These are phyloP conservation scores for Usnea hakonensis DNA, from an alignment of 495 filamentous ascomycete genomes.

Conservation along the genomic window DNA sequence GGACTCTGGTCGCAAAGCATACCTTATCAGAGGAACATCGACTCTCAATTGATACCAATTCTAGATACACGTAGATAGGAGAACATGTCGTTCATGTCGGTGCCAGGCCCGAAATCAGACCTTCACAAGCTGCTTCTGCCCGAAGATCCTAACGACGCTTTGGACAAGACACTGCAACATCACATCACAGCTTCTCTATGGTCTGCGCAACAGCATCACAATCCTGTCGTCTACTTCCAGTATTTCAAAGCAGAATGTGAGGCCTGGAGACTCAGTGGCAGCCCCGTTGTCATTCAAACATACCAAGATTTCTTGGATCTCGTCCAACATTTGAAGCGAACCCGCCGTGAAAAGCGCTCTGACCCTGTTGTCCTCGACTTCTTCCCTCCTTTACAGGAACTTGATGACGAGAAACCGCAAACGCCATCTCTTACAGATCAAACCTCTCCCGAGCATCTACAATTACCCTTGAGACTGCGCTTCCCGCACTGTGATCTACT, in stretches of 20 bases:
- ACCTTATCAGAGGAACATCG: too few species aligned
- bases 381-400: not conserved
- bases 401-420: not conserved
- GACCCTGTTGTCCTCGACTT: not conserved
- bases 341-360: not conserved
- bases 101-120: not conserved
- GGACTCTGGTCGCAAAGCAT: too few species aligned
- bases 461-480: not conserved
- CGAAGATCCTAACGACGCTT: not conserved
- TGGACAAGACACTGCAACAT: not conserved
- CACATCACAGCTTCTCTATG: not conserved
- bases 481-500: not conserved
- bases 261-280: conserved; percentile 2
- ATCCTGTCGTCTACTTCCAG: conserved; percentile 2
- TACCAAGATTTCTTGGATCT: conserved; percentile 10
- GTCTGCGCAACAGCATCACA: not conserved
- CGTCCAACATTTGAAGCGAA: not conserved
- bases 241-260: conserved; percentile 4
- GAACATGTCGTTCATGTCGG: not conserved
- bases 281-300: conserved; percentile 1
- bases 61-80: not conserved
- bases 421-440: not conserved
- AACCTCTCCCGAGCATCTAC: not conserved
- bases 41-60: not conserved
- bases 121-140: not conserved